Evolutionary conservation across 805 yeast genomes (phyloP), one percentile per base, ranked within the genome.

Genomic region (Candida ponderosae): DNA sequence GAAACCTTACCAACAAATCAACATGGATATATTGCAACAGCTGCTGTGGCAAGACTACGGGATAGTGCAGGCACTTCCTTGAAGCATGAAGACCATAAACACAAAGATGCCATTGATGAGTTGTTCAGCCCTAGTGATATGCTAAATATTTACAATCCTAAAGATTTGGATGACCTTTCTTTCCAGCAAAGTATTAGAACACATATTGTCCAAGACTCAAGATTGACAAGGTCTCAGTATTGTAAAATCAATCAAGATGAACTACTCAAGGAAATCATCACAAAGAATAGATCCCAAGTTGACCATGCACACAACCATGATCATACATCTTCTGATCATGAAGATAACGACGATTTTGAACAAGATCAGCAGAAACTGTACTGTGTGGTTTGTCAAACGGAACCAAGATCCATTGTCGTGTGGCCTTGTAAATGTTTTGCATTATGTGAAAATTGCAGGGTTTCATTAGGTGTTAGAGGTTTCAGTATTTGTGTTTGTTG

Each of bases 361-460:
- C 63, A 58, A 7, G 44, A 56, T 6, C 56, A 56, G 20, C 48
- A 60, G 3, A 55, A 65, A 18, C 45, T 74, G 6, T 63, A 65
- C 6, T 88, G 97, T 59, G 95, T 85, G 6, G 80, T 89, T 3
- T 89, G 97, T 55, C 90, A 82, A 47, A 67, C 70, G 5, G 76
- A 81, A 40, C 72, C 77, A 5, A 68, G 96, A 45, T 83, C 81
- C 40, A 74, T 89, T 31, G 78, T 89, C 8, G 64, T 90, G 3
- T 89, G 97, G 97, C 97, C 97, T 0, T 89, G 97, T 54, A 74
- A 77, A 48, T 89, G 97, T 57, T 74, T 89, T 39, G 88, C 95
- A 0, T 66, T 89, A 5, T 89, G 97, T 57, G 96, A 88, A 45
- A 70, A 74, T 19, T 89, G 97, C 53, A 69, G 97, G 15, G 63